Percentiles rank a stretch among this genome's conserved stretches.
phyloP scores from a whole-genome alignment of 371 early-diverging fungal species.

The Blakeslea trispora region DNA sequence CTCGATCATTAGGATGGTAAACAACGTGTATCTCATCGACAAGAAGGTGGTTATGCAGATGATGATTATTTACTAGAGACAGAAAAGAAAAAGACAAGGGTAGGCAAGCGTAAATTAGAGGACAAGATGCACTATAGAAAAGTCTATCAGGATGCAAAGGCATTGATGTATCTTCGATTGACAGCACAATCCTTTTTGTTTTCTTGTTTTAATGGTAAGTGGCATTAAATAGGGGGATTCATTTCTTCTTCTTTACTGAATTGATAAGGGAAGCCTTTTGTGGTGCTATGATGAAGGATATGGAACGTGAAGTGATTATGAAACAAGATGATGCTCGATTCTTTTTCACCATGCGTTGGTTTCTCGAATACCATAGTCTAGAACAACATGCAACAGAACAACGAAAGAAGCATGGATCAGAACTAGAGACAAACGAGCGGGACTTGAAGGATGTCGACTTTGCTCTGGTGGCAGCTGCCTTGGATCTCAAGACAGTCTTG shows the following conservation, averaged over 20 bases:
- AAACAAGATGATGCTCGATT: conserved; percentile 49
- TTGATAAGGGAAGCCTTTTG: conserved; percentile 59
- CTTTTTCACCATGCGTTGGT: conserved; percentile 42
- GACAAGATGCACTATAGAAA: conserved; percentile 22
- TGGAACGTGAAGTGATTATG: conserved; percentile 60
- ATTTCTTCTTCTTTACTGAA: too few relatives aligned
- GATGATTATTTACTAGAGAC: conserved; percentile 45
- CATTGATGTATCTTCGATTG: conserved; percentile 32
- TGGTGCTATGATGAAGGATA: conserved; percentile 57
- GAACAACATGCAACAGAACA: conserved; percentile 22
- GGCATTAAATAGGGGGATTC: too few relatives aligned
- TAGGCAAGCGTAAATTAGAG: conserved; percentile 40
- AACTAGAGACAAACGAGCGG: conserved; percentile 9
- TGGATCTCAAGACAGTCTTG: conserved; percentile 54
- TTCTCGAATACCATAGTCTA: conserved; percentile 35
- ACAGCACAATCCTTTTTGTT: conserved; percentile 52
- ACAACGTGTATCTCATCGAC: conserved; percentile 38
- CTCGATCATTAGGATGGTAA: conserved; percentile 40
- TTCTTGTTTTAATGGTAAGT: conserved; percentile 66
- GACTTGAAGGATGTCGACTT: conserved; percentile 40
- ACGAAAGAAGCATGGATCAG: conserved; percentile 11
- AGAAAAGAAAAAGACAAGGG: conserved; percentile 39
- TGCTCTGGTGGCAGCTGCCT: conserved; percentile 55
- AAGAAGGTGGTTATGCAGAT: conserved; percentile 47
- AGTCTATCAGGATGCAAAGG: conserved; percentile 28